These are phyloP conservation scores for Oryza australiensis DNA, from an alignment of 176 grass and related monocot genomes.

Conservation along the genomic window DNA sequence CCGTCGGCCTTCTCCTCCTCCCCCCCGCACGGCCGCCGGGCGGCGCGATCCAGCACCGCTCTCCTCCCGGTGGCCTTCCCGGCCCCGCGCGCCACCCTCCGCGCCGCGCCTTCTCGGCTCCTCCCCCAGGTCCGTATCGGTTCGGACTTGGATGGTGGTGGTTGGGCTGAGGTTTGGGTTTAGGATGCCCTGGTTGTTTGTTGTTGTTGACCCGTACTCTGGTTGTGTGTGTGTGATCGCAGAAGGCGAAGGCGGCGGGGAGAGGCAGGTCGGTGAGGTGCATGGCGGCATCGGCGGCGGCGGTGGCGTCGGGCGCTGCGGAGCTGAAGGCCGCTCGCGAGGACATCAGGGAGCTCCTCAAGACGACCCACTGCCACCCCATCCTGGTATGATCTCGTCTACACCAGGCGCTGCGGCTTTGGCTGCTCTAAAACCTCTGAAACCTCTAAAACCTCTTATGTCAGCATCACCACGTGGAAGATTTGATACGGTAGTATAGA, in stretches of 20 bases:
- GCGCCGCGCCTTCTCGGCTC: conserved; percentile 22
- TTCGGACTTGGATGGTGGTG: neutral
- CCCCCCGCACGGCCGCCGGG: neutral
- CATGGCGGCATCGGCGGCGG: conserved; percentile 31
- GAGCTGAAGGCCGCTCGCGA: conserved; percentile 82
- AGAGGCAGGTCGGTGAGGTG: conserved; percentile 47
- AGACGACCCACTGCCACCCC: conserved; percentile 67
- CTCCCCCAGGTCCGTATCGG: conserved; percentile 51
- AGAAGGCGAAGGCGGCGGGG: conserved; percentile 21
- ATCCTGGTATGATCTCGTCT: conserved; percentile 59
- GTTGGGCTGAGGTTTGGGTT: neutral
- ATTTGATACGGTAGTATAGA: neutral
- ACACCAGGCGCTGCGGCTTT: neutral
- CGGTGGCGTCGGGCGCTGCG: conserved; percentile 48
- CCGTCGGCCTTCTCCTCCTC: neutral
- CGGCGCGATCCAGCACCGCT: conserved; percentile 26
- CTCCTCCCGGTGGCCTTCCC: conserved; percentile 20
- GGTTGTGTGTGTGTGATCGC: neutral
- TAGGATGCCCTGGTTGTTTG: neutral
- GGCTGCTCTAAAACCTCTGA: neutral
- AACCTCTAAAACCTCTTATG: neutral
- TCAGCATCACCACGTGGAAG: neutral
- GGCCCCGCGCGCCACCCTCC: conserved; percentile 16
- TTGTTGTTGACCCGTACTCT: conserved; percentile 20
- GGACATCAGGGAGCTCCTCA: conserved; percentile 86